phyloP scores from a whole-genome alignment of 2,329 filamentous ascomycete species.

The Trichoderma aggressivum region DNA sequence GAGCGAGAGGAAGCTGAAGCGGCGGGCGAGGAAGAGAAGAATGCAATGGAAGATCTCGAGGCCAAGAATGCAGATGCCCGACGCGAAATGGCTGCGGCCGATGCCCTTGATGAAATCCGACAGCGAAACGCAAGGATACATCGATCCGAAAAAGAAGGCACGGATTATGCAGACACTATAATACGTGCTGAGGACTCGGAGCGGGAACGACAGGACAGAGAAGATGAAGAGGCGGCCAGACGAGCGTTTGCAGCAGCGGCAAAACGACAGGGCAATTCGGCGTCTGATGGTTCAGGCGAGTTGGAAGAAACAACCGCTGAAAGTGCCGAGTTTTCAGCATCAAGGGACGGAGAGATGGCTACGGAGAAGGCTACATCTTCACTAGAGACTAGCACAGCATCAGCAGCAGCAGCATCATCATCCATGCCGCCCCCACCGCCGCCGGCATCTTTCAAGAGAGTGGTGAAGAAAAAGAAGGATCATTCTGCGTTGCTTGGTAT shows the following conservation, averaged over 20 bases:
- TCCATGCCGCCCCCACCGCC: slow-evolving; percentile 29
- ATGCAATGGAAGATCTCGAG: slow-evolving; percentile 94
- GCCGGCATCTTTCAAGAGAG: slow-evolving; percentile 68
- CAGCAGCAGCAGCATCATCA: slow-evolving; percentile 23
- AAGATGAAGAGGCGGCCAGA: slow-evolving; percentile 79
- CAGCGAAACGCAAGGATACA: slow-evolving; percentile 87
- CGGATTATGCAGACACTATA: slow-evolving; percentile 56
- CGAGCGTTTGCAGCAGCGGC: slow-evolving; percentile 69
- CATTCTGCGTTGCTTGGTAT: slow-evolving; percentile 72
- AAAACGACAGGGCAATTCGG: slow-evolving; percentile 41
- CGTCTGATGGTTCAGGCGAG: neutral
- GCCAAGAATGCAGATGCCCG: slow-evolving; percentile 90
- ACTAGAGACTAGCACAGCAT: slow-evolving; percentile 24
- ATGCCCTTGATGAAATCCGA: slow-evolving; percentile 91
- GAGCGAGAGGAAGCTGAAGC: slow-evolving; percentile 69
- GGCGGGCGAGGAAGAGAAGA: slow-evolving; percentile 66
- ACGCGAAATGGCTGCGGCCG: slow-evolving; percentile 92
- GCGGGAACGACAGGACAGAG: slow-evolving; percentile 64
- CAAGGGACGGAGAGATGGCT: neutral
- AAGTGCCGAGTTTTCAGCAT: slow-evolving; percentile 19
- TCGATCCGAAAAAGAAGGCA: slow-evolving; percentile 65
- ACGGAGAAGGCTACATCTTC: slow-evolving; percentile 11
- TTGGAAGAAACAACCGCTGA: slow-evolving; percentile 38
- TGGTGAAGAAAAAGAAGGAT: slow-evolving; percentile 85
- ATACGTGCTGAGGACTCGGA: slow-evolving; percentile 57